phyloP scores from a whole-genome alignment of 2,329 filamentous ascomycete species.

The Cylindrodendrum hubeiense region DNA sequence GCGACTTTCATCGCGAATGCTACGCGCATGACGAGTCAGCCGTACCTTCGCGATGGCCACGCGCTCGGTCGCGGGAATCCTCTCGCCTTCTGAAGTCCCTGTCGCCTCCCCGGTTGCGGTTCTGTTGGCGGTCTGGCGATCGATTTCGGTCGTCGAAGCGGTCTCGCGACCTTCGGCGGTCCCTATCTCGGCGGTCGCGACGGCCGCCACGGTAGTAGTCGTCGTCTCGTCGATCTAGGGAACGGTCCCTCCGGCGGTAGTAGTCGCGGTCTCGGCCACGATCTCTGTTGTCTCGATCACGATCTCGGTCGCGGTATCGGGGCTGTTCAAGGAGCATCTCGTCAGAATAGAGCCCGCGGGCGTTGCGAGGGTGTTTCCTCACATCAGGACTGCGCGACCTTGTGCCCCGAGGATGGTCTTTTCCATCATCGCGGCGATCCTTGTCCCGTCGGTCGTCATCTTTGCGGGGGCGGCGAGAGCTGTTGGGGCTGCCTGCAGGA shows the following conservation, averaged over 20 bases:
- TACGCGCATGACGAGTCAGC: conserved; percentile 76
- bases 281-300: conserved; percentile 64
- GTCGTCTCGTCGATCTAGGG: conserved; percentile 75
- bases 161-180: conserved; percentile 75
- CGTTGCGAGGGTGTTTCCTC: conserved; percentile 51
- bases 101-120: conserved; percentile 72
- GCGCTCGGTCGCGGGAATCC: conserved; percentile 76
- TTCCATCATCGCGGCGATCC: conserved; percentile 63
- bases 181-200: conserved; percentile 66
- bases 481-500: conserved; percentile 88
- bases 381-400: conserved; percentile 75
- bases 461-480: conserved; percentile 76
- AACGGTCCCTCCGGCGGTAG: conserved; percentile 77
- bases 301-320: conserved; percentile 69
- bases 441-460: conserved; percentile 70
- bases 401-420: conserved; percentile 67
- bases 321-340: conserved; percentile 57
- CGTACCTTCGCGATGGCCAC: conserved; percentile 76
- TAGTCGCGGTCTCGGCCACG: conserved; percentile 65
- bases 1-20: conserved; percentile 74
- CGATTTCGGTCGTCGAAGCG: conserved; percentile 69
- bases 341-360: conserved; percentile 55
- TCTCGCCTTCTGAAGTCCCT: conserved; percentile 79
- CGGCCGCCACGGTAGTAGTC: conserved; percentile 71
- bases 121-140: conserved; percentile 70